phyloP scores from a whole-genome alignment of 176 grass and related monocot genomes.

The Alloteropsis semialata region DNA sequence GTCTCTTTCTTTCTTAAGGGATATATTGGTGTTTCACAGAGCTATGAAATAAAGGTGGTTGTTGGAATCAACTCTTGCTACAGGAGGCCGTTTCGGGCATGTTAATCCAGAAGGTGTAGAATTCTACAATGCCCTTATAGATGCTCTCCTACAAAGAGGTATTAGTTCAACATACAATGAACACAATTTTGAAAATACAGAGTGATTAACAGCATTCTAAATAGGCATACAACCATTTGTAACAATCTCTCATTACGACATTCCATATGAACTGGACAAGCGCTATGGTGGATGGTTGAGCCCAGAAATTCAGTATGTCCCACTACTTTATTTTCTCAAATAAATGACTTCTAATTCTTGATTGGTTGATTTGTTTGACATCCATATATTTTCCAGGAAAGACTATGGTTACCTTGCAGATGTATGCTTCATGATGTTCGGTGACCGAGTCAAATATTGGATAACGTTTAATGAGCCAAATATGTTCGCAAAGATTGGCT shows the following conservation, averaged over 20 bases:
- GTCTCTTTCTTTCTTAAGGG: not conserved
- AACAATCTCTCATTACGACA: constrained; percentile 62
- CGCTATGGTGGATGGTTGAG: constrained; percentile 69
- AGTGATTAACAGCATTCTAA: not conserved
- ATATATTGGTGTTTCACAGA: not conserved
- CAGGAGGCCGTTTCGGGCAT: not conserved
- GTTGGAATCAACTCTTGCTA: not conserved
- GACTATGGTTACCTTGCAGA: constrained; percentile 33
- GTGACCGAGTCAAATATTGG: too few relatives aligned
- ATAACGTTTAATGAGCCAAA: too few relatives aligned
- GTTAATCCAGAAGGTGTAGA: constrained; percentile 44
- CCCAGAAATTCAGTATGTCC: constrained; percentile 50
- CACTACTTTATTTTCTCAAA: not conserved
- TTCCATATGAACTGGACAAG: constrained; percentile 65
- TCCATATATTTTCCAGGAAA: constrained; percentile 43
- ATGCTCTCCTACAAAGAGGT: constrained; percentile 21
- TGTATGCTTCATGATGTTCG: too few relatives aligned
- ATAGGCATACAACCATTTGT: constrained; percentile 82
- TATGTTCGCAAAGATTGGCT: too few relatives aligned
- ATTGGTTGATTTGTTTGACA: not conserved
- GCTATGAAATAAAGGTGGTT: not conserved
- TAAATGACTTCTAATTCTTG: not conserved
- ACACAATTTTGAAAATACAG: not conserved
- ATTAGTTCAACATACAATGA: not conserved
- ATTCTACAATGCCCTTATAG: constrained; percentile 53